Evolutionary conservation across 1,139 yeast genomes (phyloP).

Genomic region (Candida labiduridarum): DNA sequence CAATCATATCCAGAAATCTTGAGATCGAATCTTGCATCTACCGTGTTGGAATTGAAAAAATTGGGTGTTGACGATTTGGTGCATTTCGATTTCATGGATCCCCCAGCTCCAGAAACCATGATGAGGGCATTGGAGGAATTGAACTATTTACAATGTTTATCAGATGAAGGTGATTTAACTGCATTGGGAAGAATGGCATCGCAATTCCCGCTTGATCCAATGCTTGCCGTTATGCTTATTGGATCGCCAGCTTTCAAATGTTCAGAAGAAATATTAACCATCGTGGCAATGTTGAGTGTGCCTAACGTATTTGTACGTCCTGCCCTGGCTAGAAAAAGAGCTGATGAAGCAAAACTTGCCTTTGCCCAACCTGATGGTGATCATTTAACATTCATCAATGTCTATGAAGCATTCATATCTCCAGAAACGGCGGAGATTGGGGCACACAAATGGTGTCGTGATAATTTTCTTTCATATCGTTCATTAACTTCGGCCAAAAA

Average conservation of each 20-base stretch:
- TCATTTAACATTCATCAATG: slow-evolving; percentile 87
- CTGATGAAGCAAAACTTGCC: slow-evolving; percentile 85
- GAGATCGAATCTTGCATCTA: slow-evolving; percentile 86
- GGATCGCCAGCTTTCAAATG: slow-evolving; percentile 84
- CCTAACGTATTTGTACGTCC: slow-evolving; percentile 97
- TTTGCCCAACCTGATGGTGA: slow-evolving; percentile 97
- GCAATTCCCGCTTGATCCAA: slow-evolving; percentile 94
- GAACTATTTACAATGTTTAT: slow-evolving; percentile 84
- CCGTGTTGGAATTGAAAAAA: slow-evolving; percentile 90
- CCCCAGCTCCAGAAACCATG: slow-evolving; percentile 99
- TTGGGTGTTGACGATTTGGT: slow-evolving; percentile 94
- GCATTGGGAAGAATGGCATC: slow-evolving; percentile 87
- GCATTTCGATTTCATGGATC: slow-evolving; percentile 98
- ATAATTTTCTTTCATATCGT: slow-evolving; percentile 81
- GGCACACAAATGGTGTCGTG: slow-evolving; percentile 84
- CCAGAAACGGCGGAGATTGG: slow-evolving; percentile 68
- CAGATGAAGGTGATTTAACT: slow-evolving; percentile 90
- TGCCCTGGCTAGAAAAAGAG: slow-evolving; percentile 80
- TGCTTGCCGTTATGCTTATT: slow-evolving; percentile 89
- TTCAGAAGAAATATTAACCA: slow-evolving; percentile 84
- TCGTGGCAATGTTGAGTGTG: slow-evolving; percentile 88
- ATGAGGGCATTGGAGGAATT: slow-evolving; percentile 97
- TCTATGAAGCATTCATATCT: slow-evolving; percentile 78
- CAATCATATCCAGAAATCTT: slow-evolving; percentile 96
- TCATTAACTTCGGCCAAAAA: slow-evolving; percentile 82